These are phyloP conservation scores for Aspergillus sp. DNA, from an alignment of 2,329 filamentous ascomycete genomes.

Conservation along the genomic window DNA sequence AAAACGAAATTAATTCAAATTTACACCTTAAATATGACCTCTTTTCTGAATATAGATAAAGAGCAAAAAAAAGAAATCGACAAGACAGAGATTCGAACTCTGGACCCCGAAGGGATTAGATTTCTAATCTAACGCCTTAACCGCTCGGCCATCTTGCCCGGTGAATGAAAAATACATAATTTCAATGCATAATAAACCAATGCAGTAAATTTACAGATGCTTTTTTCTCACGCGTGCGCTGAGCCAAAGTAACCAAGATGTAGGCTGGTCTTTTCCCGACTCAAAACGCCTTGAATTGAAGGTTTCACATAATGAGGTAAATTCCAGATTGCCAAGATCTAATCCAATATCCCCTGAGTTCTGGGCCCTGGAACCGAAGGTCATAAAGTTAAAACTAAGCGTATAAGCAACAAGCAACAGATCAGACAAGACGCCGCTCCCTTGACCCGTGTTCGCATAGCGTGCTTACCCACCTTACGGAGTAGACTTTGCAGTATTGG, in stretches of 20 bases:
- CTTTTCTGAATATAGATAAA: too few species aligned
- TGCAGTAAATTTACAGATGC: not conserved
- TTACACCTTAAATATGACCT: too few species aligned
- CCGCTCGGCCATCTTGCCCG: constrained; percentile 11
- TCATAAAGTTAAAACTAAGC: not conserved
- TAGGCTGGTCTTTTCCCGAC: too few species aligned
- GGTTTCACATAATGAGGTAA: too few species aligned
- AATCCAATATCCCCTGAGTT: too few species aligned
- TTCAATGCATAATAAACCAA: not conserved
- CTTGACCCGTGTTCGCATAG: not conserved
- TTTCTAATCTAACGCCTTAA: constrained; percentile 17
- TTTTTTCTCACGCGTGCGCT: not conserved
- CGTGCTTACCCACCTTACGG: not conserved
- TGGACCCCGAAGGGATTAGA: constrained; percentile 15
- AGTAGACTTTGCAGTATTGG: not conserved
- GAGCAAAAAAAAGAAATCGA: constrained; percentile 4
- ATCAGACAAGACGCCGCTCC: not conserved
- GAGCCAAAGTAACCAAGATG: too few species aligned
- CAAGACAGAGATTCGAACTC: constrained; percentile 17
- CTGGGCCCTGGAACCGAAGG: not conserved
- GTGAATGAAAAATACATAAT: not conserved
- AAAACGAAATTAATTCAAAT: not conserved
- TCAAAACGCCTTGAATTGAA: too few species aligned
- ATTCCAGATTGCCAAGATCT: too few species aligned
- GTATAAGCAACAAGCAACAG: not conserved